Evolutionary conservation across 2,329 filamentous ascomycete genomes (phyloP).

Genomic region (Aplosporella prunicola): DNA sequence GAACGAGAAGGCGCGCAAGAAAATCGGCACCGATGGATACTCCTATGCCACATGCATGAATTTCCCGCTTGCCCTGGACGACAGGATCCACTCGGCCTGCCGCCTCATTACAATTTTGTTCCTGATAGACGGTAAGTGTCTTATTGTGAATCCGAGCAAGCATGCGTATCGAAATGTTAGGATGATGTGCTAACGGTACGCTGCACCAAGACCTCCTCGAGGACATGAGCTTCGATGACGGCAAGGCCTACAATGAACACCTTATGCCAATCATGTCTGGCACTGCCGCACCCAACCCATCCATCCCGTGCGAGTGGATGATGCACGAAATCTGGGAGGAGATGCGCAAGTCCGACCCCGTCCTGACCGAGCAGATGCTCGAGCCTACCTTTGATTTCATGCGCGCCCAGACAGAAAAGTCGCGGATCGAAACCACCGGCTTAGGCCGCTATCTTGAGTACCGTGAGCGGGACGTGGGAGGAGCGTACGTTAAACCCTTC

Average conservation of each 20-base stretch:
- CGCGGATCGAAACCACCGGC: conserved; percentile 17
- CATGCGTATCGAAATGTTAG: conserved; percentile 1
- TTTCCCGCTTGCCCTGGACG: conserved; percentile 29
- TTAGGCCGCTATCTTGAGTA: conserved; percentile 30
- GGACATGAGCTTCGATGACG: conserved; percentile 33
- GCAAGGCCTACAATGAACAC: conserved; percentile 28
- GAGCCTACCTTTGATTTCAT: conserved; percentile 34
- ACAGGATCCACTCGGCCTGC: conserved; percentile 31
- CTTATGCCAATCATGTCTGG: conserved; percentile 30
- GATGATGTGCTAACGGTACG: too few species aligned
- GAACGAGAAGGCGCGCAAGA: conserved; percentile 20
- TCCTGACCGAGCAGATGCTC: conserved; percentile 29
- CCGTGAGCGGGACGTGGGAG: conserved; percentile 32
- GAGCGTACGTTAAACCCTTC: conserved; percentile 24
- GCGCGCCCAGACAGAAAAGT: conserved; percentile 31
- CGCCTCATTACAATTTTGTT: conserved; percentile 33
- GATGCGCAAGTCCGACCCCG: conserved; percentile 28
- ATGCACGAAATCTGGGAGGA: conserved; percentile 31
- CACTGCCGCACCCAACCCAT: conserved; percentile 19
- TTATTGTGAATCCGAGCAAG: too few species aligned
- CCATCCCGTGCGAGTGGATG: neutral
- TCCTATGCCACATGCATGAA: conserved; percentile 31
- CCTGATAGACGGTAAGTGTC: conserved; percentile 34
- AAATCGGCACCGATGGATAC: conserved; percentile 28
- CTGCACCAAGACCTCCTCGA: conserved; percentile 36